Conservation (phyloP, 176 grass and related monocot species). For the Ampelocalamus luodianensis region DNA sequence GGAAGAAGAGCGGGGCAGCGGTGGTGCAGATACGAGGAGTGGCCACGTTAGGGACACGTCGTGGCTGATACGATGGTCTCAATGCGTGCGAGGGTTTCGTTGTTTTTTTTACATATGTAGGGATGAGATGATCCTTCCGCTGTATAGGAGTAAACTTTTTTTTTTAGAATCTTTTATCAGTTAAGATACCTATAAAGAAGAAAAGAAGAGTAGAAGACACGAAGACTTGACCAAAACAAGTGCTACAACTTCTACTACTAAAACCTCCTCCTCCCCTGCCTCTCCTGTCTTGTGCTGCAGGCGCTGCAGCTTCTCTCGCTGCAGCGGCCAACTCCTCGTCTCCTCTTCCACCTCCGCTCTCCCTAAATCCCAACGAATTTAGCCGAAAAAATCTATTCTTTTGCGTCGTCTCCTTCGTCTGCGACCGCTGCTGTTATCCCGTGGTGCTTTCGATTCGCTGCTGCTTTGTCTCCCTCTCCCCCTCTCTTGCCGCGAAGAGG, state of each 20-base stretch:
- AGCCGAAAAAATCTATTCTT: background rate
- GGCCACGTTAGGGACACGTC: too few species aligned
- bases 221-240: constrained; percentile 14
- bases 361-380: background rate
- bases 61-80: too few species aligned
- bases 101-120: too few species aligned
- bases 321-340: constrained; percentile 31
- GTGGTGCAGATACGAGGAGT: too few species aligned
- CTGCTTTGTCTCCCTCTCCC: constrained; percentile 21
- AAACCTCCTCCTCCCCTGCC: background rate
- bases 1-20: too few species aligned
- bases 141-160: too few species aligned
- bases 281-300: constrained; percentile 2
- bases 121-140: too few species aligned
- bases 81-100: too few species aligned
- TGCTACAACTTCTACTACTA: constrained; percentile 1
- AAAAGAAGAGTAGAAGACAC: background rate
- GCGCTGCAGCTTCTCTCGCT: constrained; percentile 33
- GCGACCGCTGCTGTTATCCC: background rate
- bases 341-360: background rate
- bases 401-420: background rate
- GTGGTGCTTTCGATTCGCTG: constrained; percentile 14
- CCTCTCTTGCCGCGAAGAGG: constrained; percentile 26
- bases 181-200: background rate
- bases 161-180: too few species aligned